Percentiles rank a stretch among this genome's conserved stretches.
These are phyloP conservation scores for Cyberlindnera euphorbiiphila DNA, from an alignment of 805 yeast species.

Conservation along the genomic window DNA sequence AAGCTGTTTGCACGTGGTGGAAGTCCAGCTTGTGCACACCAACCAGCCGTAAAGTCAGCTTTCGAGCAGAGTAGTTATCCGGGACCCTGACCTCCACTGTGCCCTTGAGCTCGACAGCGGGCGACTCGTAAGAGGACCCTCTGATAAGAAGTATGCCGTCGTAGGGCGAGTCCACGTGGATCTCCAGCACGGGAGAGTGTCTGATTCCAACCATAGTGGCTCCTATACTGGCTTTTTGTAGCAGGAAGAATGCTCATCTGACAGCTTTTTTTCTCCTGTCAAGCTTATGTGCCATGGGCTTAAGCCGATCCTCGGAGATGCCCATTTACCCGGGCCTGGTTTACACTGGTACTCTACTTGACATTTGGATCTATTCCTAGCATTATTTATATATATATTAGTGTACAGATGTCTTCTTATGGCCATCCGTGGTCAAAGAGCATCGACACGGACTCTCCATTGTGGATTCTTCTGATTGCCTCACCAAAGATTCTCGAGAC, in stretches of 20 bases:
- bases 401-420: too few species aligned
- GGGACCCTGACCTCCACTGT: constrained; percentile 64
- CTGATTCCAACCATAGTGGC: constrained; percentile 7
- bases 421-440: constrained; percentile 74
- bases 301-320: not conserved
- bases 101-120: constrained; percentile 68
- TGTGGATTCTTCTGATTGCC: constrained; percentile 92
- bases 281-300: too few species aligned
- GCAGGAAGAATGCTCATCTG: too few species aligned
- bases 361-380: too few species aligned
- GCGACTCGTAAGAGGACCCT: constrained; percentile 72
- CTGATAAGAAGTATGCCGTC: constrained; percentile 66
- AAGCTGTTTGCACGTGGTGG: constrained; percentile 33
- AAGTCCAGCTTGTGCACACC: constrained; percentile 64
- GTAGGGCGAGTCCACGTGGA: constrained; percentile 30
- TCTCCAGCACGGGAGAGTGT: constrained; percentile 7
- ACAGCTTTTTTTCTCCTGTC: too few species aligned
- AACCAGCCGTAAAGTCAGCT: constrained; percentile 53
- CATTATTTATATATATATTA: too few species aligned
- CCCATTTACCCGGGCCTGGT: too few species aligned
- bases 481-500: constrained; percentile 88
- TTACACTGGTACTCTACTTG: not conserved
- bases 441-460: constrained; percentile 95
- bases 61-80: constrained; percentile 61
- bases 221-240: not conserved